phyloP scores from a whole-genome alignment of 129 eudicot species.

The Saussurea involucrata region DNA sequence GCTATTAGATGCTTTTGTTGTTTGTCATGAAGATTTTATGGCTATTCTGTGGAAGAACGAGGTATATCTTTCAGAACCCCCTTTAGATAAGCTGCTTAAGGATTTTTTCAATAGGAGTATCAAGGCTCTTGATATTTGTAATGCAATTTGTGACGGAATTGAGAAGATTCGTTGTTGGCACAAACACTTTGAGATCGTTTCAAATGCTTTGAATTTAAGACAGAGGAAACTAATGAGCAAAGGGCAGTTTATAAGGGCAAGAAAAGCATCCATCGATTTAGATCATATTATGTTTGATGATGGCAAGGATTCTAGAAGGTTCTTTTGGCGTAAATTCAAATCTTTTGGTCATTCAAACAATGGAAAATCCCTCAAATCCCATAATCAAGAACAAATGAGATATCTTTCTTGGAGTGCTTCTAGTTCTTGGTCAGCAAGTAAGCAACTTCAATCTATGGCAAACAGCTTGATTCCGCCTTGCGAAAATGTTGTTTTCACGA shows the following conservation, averaged over 20 bases:
- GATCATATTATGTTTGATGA: conserved; percentile 47
- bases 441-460: conserved; percentile 63
- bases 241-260: conserved; percentile 59
- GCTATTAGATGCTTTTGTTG: conserved; percentile 42
- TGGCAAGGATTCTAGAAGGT: conserved; percentile 31
- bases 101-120: conserved; percentile 50
- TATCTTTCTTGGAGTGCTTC: conserved; percentile 69
- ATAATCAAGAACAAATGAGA: conserved; percentile 37
- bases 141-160: conserved; percentile 66
- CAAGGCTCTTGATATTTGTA: conserved; percentile 66
- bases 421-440: conserved; percentile 57
- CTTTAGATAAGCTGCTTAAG: conserved; percentile 38
- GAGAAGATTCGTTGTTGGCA: conserved; percentile 50
- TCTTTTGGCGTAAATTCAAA: conserved; percentile 40
- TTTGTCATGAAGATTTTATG: conserved; percentile 56
- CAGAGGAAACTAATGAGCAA: conserved; percentile 32
- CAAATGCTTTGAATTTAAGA: conserved; percentile 36
- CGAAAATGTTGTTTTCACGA: conserved; percentile 40
- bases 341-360: conserved; percentile 48
- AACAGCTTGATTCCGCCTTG: conserved; percentile 43
- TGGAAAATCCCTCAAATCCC: conserved; percentile 27
- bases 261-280: conserved; percentile 56
- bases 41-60: conserved; percentile 31
- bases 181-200: conserved; percentile 52
- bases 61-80: conserved; percentile 36